These are phyloP conservation scores for Aspergillus vadensis DNA, from an alignment of 2,329 filamentous ascomycete genomes.

Conservation along the genomic window DNA sequence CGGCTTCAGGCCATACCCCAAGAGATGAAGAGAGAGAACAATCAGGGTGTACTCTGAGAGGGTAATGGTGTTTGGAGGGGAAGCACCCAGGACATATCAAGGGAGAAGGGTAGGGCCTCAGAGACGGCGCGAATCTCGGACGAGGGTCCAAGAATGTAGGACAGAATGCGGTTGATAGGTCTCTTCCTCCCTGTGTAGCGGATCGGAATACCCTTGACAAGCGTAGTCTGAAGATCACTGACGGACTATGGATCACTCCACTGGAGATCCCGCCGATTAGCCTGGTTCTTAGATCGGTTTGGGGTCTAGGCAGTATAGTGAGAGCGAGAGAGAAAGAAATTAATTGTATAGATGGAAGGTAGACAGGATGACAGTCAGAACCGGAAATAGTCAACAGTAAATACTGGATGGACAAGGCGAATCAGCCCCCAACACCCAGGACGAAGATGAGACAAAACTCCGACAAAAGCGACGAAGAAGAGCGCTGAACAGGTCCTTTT, in stretches of 20 bases:
- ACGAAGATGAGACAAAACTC: conserved; percentile 1
- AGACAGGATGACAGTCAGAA: not conserved
- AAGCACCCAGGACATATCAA: conserved; percentile 24
- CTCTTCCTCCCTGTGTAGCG: not conserved
- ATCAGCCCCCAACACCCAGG: not conserved
- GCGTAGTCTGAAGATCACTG: not conserved
- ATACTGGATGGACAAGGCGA: not conserved
- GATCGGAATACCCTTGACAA: not conserved
- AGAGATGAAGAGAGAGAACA: conserved; percentile 9
- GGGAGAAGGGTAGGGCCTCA: conserved; percentile 14
- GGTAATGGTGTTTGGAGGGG: conserved; percentile 4
- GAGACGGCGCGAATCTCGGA: conserved; percentile 11
- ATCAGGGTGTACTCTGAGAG: conserved; percentile 6
- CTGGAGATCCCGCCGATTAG: conserved; percentile 1
- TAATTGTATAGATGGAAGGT: not conserved
- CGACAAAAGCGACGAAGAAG: not conserved
- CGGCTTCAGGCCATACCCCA: conserved; percentile 15
- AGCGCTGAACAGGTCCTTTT: conserved; percentile 1
- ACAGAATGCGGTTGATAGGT: conserved; percentile 17
- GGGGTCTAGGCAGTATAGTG: not conserved
- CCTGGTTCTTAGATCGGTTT: not conserved
- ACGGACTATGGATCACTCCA: not conserved
- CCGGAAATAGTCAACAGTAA: not conserved
- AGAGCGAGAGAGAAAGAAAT: not conserved
- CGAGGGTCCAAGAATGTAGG: conserved; percentile 20